Conservation (phyloP, 2,329 filamentous ascomycete species). For the Diaporthe citri region DNA sequence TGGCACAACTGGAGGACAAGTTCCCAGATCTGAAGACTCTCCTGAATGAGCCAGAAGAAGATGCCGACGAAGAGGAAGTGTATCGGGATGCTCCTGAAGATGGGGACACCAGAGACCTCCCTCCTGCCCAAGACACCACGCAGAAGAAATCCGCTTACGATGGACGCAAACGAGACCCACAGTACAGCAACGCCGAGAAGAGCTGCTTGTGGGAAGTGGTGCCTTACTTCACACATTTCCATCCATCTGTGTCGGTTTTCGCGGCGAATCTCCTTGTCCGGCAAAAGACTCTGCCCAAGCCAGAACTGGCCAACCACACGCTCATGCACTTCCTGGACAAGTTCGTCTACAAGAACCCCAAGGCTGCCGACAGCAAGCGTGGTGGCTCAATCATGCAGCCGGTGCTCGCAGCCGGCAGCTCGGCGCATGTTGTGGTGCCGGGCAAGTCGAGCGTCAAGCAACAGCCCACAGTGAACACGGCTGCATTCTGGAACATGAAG, state of each 20-base stretch:
- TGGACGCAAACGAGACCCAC: slow-evolving; percentile 89
- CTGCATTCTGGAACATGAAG: slow-evolving; percentile 92
- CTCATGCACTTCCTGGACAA: slow-evolving; percentile 97
- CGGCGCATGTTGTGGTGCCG: slow-evolving; percentile 68
- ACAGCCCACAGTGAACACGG: slow-evolving; percentile 77
- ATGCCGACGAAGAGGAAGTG: slow-evolving; percentile 79
- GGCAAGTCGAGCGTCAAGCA: slow-evolving; percentile 59
- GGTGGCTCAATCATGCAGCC: slow-evolving; percentile 98
- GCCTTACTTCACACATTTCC: slow-evolving; percentile 85
- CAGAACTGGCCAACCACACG: slow-evolving; percentile 89
- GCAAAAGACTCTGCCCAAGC: slow-evolving; percentile 83
- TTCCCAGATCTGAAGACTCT: slow-evolving; percentile 87
- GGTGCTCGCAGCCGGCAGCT: slow-evolving; percentile 66
- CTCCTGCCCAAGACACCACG: neutral
- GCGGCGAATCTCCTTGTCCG: slow-evolving; percentile 78
- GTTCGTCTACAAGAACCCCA: slow-evolving; percentile 97
- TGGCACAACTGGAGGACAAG: slow-evolving; percentile 81
- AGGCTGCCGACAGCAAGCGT: slow-evolving; percentile 74
- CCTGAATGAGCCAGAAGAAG: slow-evolving; percentile 83
- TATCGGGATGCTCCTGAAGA: slow-evolving; percentile 62
- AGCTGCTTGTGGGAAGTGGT: slow-evolving; percentile 93
- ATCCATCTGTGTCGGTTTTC: slow-evolving; percentile 91
- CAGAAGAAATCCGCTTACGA: slow-evolving; percentile 71
- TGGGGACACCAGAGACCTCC: slow-evolving; percentile 67
- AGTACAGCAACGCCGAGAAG: slow-evolving; percentile 91